These are phyloP conservation scores for Fragaria nilgerrensis DNA, from an alignment of 306 rosid species.

Conservation along the genomic window DNA sequence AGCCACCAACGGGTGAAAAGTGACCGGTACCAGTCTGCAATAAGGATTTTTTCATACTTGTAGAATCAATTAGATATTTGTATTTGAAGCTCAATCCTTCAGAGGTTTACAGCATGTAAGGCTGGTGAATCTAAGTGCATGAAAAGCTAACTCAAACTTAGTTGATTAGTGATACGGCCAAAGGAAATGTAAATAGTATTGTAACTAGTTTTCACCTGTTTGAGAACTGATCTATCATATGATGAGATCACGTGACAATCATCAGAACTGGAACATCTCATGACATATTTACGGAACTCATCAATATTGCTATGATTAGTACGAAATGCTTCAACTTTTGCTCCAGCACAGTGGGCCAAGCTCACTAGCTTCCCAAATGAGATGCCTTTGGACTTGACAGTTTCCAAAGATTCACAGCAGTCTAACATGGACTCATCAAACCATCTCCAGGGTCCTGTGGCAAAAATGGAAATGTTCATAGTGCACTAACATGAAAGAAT, in stretches of 20 bases:
- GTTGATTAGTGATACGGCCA: not conserved
- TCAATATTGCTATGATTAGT: conserved; percentile 57
- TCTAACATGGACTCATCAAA: conserved; percentile 97
- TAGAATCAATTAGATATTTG: not conserved
- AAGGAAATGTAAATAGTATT: not conserved
- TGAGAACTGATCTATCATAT: conserved; percentile 69
- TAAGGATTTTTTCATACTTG: conserved; percentile 1
- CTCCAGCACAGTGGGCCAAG: conserved; percentile 96
- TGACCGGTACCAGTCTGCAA: conserved; percentile 89
- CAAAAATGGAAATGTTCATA: conserved; percentile 16
- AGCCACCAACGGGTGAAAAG: conserved; percentile 97
- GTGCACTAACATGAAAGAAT: not conserved
- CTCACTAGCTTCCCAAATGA: conserved; percentile 85
- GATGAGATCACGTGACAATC: conserved; percentile 83
- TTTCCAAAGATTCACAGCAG: conserved; percentile 88
- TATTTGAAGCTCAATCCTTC: not conserved
- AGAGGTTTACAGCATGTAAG: not conserved
- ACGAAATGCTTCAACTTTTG: conserved; percentile 84
- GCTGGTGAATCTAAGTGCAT: not conserved
- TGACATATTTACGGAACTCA: conserved; percentile 64
- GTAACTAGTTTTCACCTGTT: conserved; percentile 48
- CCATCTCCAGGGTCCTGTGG: conserved; percentile 97
- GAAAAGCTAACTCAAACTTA: not conserved
- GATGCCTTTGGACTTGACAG: conserved; percentile 75
- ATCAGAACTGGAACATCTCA: conserved; percentile 63